Conservation (phyloP, 1,139 yeast species). For the Tardiomyces blankii region DNA sequence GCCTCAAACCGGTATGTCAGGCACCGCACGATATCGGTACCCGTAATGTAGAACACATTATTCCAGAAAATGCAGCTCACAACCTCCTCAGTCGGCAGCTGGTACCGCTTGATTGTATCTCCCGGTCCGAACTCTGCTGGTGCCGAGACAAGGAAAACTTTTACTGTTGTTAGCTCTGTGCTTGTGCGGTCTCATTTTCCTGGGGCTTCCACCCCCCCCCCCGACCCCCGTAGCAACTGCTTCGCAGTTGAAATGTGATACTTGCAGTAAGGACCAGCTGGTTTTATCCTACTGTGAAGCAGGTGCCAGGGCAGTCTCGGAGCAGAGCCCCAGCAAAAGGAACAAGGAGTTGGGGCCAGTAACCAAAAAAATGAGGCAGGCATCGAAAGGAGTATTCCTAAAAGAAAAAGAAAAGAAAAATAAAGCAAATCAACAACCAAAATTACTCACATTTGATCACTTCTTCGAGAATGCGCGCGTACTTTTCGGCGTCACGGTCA, state of each 20-base stretch:
- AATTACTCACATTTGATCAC: constrained; percentile 9
- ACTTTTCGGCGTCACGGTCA: constrained; percentile 6
- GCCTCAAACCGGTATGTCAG: constrained; percentile 82
- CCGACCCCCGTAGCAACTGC: too few species aligned
- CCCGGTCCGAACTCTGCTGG: constrained; percentile 92
- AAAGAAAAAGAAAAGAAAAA: too few species aligned
- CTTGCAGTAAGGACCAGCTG: too few species aligned
- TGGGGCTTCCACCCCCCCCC: too few species aligned
- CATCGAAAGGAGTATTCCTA: too few species aligned
- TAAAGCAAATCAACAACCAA: background rate
- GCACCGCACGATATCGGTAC: constrained; percentile 92
- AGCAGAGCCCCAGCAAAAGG: too few species aligned
- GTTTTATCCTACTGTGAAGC: too few species aligned
- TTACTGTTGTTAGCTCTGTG: constrained; percentile 31
- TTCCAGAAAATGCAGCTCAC: constrained; percentile 93
- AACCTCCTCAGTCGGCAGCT: constrained; percentile 77
- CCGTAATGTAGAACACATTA: constrained; percentile 80
- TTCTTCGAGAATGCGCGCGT: constrained; percentile 11
- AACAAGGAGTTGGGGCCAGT: too few species aligned
- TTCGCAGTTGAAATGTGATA: too few species aligned
- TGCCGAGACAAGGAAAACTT: constrained; percentile 80
- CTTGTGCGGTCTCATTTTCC: too few species aligned
- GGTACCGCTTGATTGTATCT: constrained; percentile 79
- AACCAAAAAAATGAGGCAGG: too few species aligned
- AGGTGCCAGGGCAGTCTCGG: too few species aligned